Evolutionary conservation across 139 green algal species (phyloP), one percentile per base, ranked within the genome.

Genomic region (Chlamydomonas applanata): DNA sequence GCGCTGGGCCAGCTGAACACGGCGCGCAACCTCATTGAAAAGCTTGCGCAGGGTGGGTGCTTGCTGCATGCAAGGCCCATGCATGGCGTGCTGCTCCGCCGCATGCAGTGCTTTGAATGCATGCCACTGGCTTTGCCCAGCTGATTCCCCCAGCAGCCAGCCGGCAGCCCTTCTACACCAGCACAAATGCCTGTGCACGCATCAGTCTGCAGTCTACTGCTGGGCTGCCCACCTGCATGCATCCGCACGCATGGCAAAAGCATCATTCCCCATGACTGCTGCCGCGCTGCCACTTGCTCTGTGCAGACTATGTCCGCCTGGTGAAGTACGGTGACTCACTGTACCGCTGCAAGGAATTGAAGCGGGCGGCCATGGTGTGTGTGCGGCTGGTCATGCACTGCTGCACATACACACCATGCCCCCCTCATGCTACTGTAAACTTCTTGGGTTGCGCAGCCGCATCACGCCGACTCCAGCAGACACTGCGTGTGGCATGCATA

Each of bases 301-400:
- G 24, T 85, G 69, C 88, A 92, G 96, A 99, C 79, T 99, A 99
- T 77, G 89, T 98, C 29, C 87, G 95, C 19, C 86, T 99, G 70
- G 74, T 99, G 14, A 99, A 99, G 93, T 99, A 98, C 83, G 96
- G 94, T 60, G 96, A 99, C 89, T 96, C 90, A 0, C 84, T 99
- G 73, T 99, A 99, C 81, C 90, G 96, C 13, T 99, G 96, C 91
- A 99, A 99, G 86, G 84, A 97, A 86, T 89, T 99, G 25, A 99
- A 99, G 87, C 78, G 93, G 2, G 96, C 96, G 9, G 96, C 96
- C 20, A 72, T 99, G 82, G 89, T 94, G 71, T 27, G 83, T 65
- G 33, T 5, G 32, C 24, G 32, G 63, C 40, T 45, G 29, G 36
- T 25, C 5, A 68, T 68, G 16, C 13, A 68, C 32, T 74, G 49